These are phyloP conservation scores for Populus hybrid DNA, from an alignment of 441 rosid genomes.

Conservation along the genomic window DNA sequence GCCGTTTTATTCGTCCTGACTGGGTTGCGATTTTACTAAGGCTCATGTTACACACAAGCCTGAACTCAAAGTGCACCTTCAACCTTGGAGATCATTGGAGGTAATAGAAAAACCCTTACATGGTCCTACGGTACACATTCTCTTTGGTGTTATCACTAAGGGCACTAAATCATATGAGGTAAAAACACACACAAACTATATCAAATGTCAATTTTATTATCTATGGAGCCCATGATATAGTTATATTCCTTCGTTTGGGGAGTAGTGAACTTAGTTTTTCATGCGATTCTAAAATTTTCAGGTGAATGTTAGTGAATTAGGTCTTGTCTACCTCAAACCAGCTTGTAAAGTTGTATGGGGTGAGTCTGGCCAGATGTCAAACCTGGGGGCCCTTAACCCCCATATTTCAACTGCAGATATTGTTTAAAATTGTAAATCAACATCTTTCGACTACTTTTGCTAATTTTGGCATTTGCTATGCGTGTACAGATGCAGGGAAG, in stretches of 20 bases:
- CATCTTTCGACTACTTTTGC: not conserved
- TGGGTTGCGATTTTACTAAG: constrained; percentile 83
- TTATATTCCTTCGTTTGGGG: not conserved
- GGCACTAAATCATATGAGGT: constrained; percentile 98
- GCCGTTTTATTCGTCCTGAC: constrained; percentile 89
- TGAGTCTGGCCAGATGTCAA: constrained; percentile 28
- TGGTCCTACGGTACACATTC: constrained; percentile 93
- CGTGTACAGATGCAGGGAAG: constrained; percentile 62
- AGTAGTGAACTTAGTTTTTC: not conserved
- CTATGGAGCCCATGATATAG: not conserved
- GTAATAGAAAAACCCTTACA: constrained; percentile 94
- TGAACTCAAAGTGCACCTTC: constrained; percentile 84
- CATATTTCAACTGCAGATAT: not conserved
- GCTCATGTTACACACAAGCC: constrained; percentile 96
- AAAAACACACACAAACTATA: not conserved
- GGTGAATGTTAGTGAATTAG: constrained; percentile 95
- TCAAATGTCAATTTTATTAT: not conserved
- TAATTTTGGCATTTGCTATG: not conserved
- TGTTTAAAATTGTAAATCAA: not conserved
- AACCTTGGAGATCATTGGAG: constrained; percentile 82
- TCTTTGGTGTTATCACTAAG: constrained; percentile 86
- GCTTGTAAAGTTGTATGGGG: constrained; percentile 97
- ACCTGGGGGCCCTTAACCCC: too few species aligned
- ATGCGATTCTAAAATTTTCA: constrained; percentile 24
- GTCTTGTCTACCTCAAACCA: constrained; percentile 91